Conservation (phyloP, 306 rosid species). For the Phaseolus lunatus region DNA sequence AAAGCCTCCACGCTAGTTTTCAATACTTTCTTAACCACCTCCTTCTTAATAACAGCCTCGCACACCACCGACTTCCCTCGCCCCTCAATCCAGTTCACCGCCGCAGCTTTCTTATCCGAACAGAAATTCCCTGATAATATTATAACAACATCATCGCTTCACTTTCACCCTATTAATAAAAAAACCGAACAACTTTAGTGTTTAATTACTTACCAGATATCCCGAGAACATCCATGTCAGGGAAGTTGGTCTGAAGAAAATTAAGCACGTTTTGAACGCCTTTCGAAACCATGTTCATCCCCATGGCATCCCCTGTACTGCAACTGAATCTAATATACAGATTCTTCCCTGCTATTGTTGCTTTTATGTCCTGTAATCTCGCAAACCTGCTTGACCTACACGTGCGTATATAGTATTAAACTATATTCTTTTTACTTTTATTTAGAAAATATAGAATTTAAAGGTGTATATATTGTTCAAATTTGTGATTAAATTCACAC, state of each 20-base stretch:
- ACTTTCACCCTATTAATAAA: not conserved
- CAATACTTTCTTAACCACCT: slow-evolving; percentile 79
- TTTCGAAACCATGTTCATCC: slow-evolving; percentile 98
- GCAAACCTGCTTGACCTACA: slow-evolving; percentile 85
- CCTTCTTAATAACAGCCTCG: slow-evolving; percentile 79
- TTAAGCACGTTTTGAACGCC: slow-evolving; percentile 86
- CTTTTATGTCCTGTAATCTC: slow-evolving; percentile 63
- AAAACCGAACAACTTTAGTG: not conserved
- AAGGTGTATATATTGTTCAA: too few relatives aligned
- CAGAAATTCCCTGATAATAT: slow-evolving; percentile 68
- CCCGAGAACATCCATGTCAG: slow-evolving; percentile 96
- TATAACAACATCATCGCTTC: not conserved
- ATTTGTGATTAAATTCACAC: too few relatives aligned
- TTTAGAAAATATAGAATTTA: too few relatives aligned
- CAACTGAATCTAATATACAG: slow-evolving; percentile 77
- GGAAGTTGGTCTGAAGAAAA: slow-evolving; percentile 70
- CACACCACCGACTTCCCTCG: slow-evolving; percentile 92
- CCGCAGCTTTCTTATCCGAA: slow-evolving; percentile 92
- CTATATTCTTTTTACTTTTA: too few relatives aligned
- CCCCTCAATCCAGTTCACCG: slow-evolving; percentile 95
- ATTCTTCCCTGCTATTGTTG: slow-evolving; percentile 79
- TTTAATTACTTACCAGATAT: slow-evolving; percentile 58
- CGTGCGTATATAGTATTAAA: too few relatives aligned
- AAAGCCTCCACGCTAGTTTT: slow-evolving; percentile 77
- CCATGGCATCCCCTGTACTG: slow-evolving; percentile 96